A percentile compares a stretch with the other conserved stretches of the same genome.
Conservation (phyloP, 139 green algal genomes). For the Coelastrella sp. region DNA sequence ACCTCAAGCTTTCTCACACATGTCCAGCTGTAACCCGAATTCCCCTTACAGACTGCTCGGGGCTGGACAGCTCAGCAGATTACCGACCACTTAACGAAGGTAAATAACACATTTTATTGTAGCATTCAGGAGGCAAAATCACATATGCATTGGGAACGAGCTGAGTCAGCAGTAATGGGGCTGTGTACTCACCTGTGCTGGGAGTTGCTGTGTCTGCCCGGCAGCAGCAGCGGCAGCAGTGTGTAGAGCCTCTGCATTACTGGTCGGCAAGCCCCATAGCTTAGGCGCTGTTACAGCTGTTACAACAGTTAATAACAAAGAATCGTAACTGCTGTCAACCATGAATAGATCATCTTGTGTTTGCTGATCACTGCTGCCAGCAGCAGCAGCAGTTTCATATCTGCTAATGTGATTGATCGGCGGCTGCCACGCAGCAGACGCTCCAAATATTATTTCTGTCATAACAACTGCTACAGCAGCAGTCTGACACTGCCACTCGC, state of each 20-base stretch:
- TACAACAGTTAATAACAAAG: not conserved
- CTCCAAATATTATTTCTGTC: constrained; percentile 75
- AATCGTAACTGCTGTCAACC: constrained; percentile 41
- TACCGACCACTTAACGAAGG: too few relatives aligned
- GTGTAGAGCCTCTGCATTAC: not conserved
- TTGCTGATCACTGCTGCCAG: not conserved
- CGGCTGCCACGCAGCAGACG: constrained; percentile 66
- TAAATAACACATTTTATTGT: too few relatives aligned
- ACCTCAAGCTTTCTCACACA: too few relatives aligned
- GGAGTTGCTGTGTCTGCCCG: not conserved
- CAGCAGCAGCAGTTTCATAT: too few relatives aligned
- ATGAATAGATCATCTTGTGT: not conserved
- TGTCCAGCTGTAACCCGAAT: too few relatives aligned
- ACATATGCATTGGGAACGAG: too few relatives aligned
- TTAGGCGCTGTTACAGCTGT: constrained; percentile 33
- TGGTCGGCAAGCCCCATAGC: constrained; percentile 63
- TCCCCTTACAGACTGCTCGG: too few relatives aligned
- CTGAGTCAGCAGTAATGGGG: not conserved
- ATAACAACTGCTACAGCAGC: constrained; percentile 60
- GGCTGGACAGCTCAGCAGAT: too few relatives aligned
- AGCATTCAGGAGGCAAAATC: too few relatives aligned
- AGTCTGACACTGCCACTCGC: constrained; percentile 59
- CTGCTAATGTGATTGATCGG: constrained; percentile 21
- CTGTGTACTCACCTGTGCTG: constrained; percentile 10
- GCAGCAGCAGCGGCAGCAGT: constrained; percentile 23